Evolutionary conservation across 345 rosid species (phyloP).

Genomic region (Barbarea vulgaris): DNA sequence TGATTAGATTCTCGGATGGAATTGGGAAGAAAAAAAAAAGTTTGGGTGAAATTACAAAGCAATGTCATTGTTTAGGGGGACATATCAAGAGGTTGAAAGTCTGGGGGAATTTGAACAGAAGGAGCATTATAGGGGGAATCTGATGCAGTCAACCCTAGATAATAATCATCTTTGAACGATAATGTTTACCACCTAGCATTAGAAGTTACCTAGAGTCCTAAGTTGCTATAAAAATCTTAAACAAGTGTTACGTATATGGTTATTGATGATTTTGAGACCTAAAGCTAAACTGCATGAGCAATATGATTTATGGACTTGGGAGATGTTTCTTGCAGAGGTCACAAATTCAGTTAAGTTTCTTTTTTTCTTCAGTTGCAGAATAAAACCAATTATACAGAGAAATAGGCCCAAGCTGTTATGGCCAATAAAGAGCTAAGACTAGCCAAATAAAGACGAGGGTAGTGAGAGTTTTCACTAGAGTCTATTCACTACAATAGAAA

Average conservation of each 20-base stretch:
- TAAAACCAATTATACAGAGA: conserved; percentile 33
- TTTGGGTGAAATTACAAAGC: no score
- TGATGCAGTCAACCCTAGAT: no score
- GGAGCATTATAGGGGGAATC: no score
- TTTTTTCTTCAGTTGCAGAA: not conserved
- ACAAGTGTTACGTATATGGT: not conserved
- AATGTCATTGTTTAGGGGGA: no score
- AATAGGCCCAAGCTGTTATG: conserved; percentile 26
- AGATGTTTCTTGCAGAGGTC: not conserved
- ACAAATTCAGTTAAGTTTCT: conserved; percentile 4
- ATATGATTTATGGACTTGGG: not conserved
- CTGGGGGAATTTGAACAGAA: no score
- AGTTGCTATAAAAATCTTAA: not conserved
- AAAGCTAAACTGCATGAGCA: not conserved
- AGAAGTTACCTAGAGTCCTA: not conserved
- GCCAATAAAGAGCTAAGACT: conserved; percentile 33
- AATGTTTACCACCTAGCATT: not conserved
- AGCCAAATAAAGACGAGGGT: conserved; percentile 25
- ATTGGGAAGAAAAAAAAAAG: no score
- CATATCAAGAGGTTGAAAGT: no score
- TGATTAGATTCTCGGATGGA: no score
- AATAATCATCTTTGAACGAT: not conserved
- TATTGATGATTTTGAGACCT: not conserved
- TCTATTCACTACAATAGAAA: conserved; percentile 29
- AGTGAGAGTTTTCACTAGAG: conserved; percentile 34